Evolutionary conservation across 2,329 filamentous ascomycete genomes (phyloP).

Genomic region (Myrmaecium sp.): DNA sequence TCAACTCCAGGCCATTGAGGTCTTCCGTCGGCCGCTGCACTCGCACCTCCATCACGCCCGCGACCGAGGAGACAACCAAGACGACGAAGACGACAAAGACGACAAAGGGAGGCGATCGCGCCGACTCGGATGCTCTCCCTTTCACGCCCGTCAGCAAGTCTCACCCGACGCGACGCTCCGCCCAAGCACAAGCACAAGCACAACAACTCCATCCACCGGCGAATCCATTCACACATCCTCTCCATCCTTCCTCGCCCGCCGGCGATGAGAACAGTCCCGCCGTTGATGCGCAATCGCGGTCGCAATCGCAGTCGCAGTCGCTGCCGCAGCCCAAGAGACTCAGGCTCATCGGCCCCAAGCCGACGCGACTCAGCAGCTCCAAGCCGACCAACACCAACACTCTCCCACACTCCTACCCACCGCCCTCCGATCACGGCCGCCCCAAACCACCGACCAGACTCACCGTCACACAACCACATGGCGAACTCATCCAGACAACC

Average conservation of each 20-base stretch:
- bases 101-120: no score
- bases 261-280: constrained; percentile 1
- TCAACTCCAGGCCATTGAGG: constrained; percentile 13
- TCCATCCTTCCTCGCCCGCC: constrained; percentile 1
- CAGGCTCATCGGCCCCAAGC: constrained; percentile 4
- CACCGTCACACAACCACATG: constrained; percentile 26
- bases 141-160: constrained; percentile 8
- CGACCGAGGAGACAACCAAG: constrained; percentile 10
- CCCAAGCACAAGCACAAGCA: constrained; percentile 2
- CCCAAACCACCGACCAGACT: constrained; percentile 25
- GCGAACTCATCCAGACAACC: constrained; percentile 22
- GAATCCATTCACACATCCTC: no score
- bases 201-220: no score
- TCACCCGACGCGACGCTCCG: constrained; percentile 12
- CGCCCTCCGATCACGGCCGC: no score
- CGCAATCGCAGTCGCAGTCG: not conserved
- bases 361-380: constrained; percentile 4
- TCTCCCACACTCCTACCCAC: no score
- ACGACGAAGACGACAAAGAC: no score
- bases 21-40: constrained; percentile 14
- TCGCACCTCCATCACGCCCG: constrained; percentile 11
- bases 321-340: constrained; percentile 1
- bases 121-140: no score
- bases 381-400: constrained; percentile 4
- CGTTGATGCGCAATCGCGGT: no score